Evolutionary conservation across 2,329 filamentous ascomycete species (phyloP), one percentile per base, ranked within the genome.

Genomic region (Rhynchosporium secalis): DNA sequence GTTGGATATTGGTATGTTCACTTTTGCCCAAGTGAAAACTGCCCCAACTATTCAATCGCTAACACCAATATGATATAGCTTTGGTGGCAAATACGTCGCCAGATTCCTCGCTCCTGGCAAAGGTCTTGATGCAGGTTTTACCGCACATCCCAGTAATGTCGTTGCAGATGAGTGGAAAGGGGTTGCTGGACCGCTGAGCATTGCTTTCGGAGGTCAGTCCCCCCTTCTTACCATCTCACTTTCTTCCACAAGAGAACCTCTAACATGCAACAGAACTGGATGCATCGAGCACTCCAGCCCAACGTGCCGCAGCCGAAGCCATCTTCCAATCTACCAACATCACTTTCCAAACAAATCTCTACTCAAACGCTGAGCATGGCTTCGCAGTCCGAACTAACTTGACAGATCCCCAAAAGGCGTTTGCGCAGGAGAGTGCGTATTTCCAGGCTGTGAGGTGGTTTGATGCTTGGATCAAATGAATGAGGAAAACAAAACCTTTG

Each of bases 341-440:
- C 62, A 76, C 86, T 7, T 94, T 87, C 76, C 87, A 92, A 74
- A 82, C 92, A 62, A 85, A 81, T 65, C 75, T 94, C 47, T 94
- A 87, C 78, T 83, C 84, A 15, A 84, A 83, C 43, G 87, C 89
- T 6, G 73, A 78, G 64, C 91, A 95, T 72, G 91, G 91, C 0
- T 95, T 94, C 70, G 87, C 86, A 15, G 87, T 91, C 7, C 82
- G 90, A 41, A 84, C 79, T 3, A 86, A 94, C 69, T 61, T 81
- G 33, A 77, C 76, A 2, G 76, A 81, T 62, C 76, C 77, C 26
- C 67, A 71, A 61, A 76, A 84, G 71, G 85, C 82, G 75, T 93
- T 86, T 73, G 89, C 86, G 38, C 93, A 93, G 80, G 89, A 94
- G 77, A 82, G 86, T 73, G 90, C 91, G 0, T 93, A 93, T 74